These are phyloP conservation scores for Breynia disticha DNA, from an alignment of 441 rosid genomes.

Conservation along the genomic window DNA sequence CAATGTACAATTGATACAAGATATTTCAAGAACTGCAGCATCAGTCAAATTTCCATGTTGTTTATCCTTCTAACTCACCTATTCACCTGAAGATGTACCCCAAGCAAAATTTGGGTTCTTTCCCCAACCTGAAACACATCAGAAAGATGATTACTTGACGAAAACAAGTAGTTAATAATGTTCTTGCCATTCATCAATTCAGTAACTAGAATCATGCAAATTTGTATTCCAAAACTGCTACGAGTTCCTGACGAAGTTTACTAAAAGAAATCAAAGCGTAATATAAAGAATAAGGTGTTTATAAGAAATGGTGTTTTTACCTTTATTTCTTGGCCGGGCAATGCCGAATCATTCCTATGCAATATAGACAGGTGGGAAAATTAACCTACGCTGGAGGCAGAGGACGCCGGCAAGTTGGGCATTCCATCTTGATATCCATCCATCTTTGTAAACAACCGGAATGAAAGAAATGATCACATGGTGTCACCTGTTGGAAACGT, in stretches of 20 bases:
- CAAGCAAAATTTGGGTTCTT: constrained; percentile 17
- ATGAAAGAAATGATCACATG: constrained; percentile 94
- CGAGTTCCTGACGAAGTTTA: neutral
- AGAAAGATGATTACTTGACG: neutral
- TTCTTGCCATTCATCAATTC: neutral
- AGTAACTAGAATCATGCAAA: neutral
- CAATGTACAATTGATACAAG: constrained; percentile 24
- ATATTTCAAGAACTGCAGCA: constrained; percentile 20
- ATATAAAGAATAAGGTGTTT: neutral
- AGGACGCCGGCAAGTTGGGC: constrained; percentile 92
- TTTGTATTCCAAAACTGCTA: neutral
- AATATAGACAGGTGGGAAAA: constrained; percentile 18
- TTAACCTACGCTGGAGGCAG: constrained; percentile 70
- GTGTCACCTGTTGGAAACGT: constrained; percentile 57
- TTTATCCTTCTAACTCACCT: constrained; percentile 8
- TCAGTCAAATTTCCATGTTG: constrained; percentile 13
- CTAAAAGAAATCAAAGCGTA: too few relatives aligned
- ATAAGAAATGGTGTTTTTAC: constrained; percentile 16
- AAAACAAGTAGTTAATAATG: neutral
- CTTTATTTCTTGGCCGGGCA: constrained; percentile 17
- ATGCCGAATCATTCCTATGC: constrained; percentile 22
- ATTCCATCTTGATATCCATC: constrained; percentile 99
- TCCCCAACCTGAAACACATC: constrained; percentile 22
- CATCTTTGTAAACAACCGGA: constrained; percentile 89
- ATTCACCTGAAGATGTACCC: constrained; percentile 18